Base-by-base conservation (phyloP, 164 flowering plant genomes). In the Hamamelis virginiana region DNA sequence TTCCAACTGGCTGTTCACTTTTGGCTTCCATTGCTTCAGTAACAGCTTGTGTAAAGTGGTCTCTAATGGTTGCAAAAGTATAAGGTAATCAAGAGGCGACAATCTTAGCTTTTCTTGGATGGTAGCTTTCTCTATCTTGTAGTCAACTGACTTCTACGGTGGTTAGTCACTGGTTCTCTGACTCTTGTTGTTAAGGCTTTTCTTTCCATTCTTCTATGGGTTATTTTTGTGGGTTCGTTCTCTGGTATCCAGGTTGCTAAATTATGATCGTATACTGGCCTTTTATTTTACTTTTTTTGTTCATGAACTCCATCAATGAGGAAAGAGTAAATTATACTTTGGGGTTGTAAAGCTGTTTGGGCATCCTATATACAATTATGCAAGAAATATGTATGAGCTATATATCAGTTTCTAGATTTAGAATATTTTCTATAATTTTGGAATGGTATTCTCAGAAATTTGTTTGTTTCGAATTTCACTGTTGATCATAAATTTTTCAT, bases 31-130 rank as follows among this genome's bases (percentile, higher is more conserved):
- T 19, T 67, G 65, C 64, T 73, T 59, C 52, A 60, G 45, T 66
- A 59, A 70, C 64, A 27, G 65, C 73, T 68, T 47, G 62, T 74
- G 77, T 74, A 69, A 74, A 76, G 77, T 70, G 53, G 69, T 71
- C 67, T 61, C 16, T 27, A 62, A 63, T 75, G 72, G 71, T 66
- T 44, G 64, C 63, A 63, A 33, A 43, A 48, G 67, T 50, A 38
- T 46, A 27, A 50, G 69, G 57, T 74, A 27, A 74, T 21, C 61
- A 47, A 59, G 41, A 21, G 56, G 33, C 11, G 16, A 23, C n/a
- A 43, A 27, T 21, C 48, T 18, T 44, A 14, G 41, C 16, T 33
- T 33, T n/a, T 48, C 41, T 59, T 22, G 28, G 14, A 53, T 27
- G 52, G 12, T 53, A 23, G 68, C 50, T 19, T 65, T 19, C 28